Base-by-base conservation (phyloP, 768 basidiomycete genomes). In the Kwoniella sp. region DNA sequence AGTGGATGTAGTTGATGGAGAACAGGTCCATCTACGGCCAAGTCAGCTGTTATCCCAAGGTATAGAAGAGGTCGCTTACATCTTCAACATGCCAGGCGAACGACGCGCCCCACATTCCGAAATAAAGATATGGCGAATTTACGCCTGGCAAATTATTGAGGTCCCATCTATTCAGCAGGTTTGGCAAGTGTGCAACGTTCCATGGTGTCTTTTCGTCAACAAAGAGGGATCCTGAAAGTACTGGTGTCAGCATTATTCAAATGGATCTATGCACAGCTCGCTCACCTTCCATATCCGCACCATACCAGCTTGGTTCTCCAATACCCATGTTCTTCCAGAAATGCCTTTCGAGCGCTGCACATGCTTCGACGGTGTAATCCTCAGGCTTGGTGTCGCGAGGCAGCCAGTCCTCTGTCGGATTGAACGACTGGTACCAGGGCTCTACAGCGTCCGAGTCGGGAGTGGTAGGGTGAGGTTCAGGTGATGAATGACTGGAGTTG, bases 61-160 rank as follows among this genome's bases (percentile, higher is more conserved):
- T 1, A n/a, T 3, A 0, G 12, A 6, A 2, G 1, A n/a, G 27
- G 22, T 1, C 13, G 64, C 77, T 75, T 40, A 79, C 77, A 71
- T 99, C 96, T 80, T 99, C 96, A 52, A 99, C 96, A 72, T 99
- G 96, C 95, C 96, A 99, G 0, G 93, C 91, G 80, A 98, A 98
- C 0, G 92, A 92, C 24, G 95, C 95, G 55, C 93, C 85, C 96
- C 96, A 99, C 94, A 97, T 98, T 68, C 96, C 96, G 77, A 94
- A 98, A 80, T 98, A 98, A 1, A 98, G 85, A 78, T 98, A 98
- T 0, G 95, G 95, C 2, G 92, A 89, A 75, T 98, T 98, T 52
- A 99, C 96, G 9, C 96, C 96, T 0, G 95, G 94, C 26, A 99
- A 82, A 56, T 88, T 85, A 40, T 83, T 81, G 7, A 87, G 83